These are phyloP conservation scores for Gyromitra esculenta DNA, from an alignment of 2,329 filamentous ascomycete species.

Conservation along the genomic window DNA sequence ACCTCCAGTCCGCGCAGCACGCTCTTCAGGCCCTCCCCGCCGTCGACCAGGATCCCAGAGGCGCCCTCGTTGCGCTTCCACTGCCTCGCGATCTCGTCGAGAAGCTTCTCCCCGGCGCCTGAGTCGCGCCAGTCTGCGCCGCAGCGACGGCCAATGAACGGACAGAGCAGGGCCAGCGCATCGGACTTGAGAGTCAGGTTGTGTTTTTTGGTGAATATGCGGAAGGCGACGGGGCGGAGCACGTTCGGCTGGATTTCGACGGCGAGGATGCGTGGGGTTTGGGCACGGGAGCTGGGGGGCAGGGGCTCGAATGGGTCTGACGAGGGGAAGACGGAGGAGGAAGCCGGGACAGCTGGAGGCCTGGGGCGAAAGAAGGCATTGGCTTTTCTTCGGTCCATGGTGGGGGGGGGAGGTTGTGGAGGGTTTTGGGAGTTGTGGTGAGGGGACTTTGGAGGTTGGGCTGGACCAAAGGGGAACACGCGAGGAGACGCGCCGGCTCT, in stretches of 20 bases:
- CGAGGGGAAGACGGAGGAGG: conserved; percentile 48
- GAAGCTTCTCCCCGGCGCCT: conserved; percentile 86
- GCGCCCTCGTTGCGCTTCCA: conserved; percentile 79
- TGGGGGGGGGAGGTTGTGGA: not conserved
- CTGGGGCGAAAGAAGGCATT: conserved; percentile 45
- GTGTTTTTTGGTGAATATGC: conserved; percentile 97
- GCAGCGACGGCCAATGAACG: conserved; percentile 91
- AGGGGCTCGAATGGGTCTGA: conserved; percentile 56
- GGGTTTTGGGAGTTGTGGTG: not conserved
- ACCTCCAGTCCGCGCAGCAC: conserved; percentile 86
- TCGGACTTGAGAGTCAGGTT: conserved; percentile 90
- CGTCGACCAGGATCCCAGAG: conserved; percentile 90
- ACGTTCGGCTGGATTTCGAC: conserved; percentile 89
- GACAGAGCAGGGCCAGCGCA: conserved; percentile 82
- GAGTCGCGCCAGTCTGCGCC: conserved; percentile 97
- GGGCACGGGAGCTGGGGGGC: conserved; percentile 43
- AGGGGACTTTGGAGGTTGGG: not conserved
- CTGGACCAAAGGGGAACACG: no score
- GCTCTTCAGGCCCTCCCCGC: conserved; percentile 76
- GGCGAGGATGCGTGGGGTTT: conserved; percentile 71
- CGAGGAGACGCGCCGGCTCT: conserved; percentile 30
- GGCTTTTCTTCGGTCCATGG: conserved; percentile 37
- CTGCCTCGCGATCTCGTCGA: conserved; percentile 88
- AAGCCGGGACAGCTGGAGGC: not conserved
- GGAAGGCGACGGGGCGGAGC: conserved; percentile 87